Conservation (phyloP, 2,329 filamentous ascomycete genomes). For the Hypomyces rosellus region DNA sequence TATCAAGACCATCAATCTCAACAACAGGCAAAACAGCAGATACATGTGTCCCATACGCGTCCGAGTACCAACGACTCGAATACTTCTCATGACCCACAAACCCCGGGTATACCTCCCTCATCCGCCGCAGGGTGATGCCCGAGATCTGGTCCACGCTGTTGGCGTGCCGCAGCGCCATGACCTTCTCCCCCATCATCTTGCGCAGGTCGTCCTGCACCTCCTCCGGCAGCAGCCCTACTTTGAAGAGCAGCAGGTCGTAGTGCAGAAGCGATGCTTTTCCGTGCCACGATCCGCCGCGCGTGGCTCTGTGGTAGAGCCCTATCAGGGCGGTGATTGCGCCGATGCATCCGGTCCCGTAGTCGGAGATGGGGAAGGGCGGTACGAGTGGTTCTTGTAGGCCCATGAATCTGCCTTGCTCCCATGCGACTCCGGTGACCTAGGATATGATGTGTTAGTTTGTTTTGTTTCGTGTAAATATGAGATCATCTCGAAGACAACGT, state of each 20-base stretch:
- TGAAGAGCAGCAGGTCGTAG: constrained; percentile 61
- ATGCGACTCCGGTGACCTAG: constrained; percentile 49
- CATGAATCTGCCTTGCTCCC: constrained; percentile 58
- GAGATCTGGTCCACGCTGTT: constrained; percentile 62
- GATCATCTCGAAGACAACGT: constrained; percentile 10
- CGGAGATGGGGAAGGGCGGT: constrained; percentile 57
- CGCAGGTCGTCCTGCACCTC: constrained; percentile 47
- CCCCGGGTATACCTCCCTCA: constrained; percentile 47
- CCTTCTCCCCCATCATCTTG: constrained; percentile 42
- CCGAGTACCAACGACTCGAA: constrained; percentile 43
- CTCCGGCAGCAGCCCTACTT: constrained; percentile 50
- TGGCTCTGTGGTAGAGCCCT: constrained; percentile 57
- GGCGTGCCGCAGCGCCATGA: constrained; percentile 51
- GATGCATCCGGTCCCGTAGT: constrained; percentile 67
- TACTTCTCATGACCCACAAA: constrained; percentile 44
- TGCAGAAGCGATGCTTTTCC: constrained; percentile 59
- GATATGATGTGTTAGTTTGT: neutral
- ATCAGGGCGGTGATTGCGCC: constrained; percentile 61
- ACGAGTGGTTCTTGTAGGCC: constrained; percentile 57
- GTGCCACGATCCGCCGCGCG: constrained; percentile 58
- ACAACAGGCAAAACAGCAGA: constrained; percentile 39
- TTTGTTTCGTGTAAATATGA: neutral
- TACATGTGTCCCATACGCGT: constrained; percentile 34
- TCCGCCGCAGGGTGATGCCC: constrained; percentile 48
- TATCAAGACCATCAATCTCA: constrained; percentile 35